Conservation (phyloP, 108 stramenopile genomes). For the Epithemia pelagica region DNA sequence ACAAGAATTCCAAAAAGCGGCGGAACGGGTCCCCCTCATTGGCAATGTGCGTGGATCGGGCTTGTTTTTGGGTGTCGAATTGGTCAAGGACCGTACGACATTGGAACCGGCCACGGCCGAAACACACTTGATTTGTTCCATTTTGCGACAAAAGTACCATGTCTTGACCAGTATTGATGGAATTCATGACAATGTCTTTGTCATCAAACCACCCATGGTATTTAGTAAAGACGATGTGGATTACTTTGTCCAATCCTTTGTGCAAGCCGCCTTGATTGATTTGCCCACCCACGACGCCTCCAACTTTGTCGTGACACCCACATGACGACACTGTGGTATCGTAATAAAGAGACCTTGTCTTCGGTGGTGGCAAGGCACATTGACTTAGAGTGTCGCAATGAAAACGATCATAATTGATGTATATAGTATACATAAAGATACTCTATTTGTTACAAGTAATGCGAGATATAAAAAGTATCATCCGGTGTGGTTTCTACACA, state of each 20-base stretch:
- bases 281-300: background rate
- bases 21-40: constrained; percentile 37
- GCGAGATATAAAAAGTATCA: no score
- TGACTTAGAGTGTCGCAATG: no score
- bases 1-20: constrained; percentile 23
- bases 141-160: constrained; percentile 57
- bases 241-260: constrained; percentile 58
- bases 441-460: no score
- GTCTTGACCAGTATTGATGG: constrained; percentile 89
- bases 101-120: constrained; percentile 61
- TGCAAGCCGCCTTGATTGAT: constrained; percentile 21
- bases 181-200: constrained; percentile 81
- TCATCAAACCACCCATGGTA: constrained; percentile 93
- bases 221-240: constrained; percentile 74
- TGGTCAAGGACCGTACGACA: constrained; percentile 54
- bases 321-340: no score
- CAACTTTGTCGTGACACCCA: background rate
- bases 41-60: constrained; percentile 93
- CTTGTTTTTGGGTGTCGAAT: constrained; percentile 89
- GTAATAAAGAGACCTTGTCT: no score
- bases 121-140: constrained; percentile 71
- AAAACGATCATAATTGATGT: no score
- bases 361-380: no score
- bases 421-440: no score
- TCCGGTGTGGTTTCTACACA: no score